Evolutionary conservation across 225 moss, liverwort and hornwort genomes (phyloP).

Genomic region (Marchantia polymorpha): DNA sequence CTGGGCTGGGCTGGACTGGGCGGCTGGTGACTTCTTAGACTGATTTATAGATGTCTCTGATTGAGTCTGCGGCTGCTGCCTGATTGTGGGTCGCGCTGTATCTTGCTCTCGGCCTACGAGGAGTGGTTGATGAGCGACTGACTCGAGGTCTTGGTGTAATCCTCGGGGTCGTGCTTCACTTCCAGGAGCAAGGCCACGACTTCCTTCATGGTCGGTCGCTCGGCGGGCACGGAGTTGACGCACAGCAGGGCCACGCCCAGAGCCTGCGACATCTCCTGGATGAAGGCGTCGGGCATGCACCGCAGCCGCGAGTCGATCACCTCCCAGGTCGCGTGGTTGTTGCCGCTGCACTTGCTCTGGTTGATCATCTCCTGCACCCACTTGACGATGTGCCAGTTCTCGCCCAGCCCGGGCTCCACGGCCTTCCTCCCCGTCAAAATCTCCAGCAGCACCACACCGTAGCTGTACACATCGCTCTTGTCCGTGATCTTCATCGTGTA

Average conservation of each 20-base stretch:
- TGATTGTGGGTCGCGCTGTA: background rate
- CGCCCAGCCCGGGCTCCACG: slow-evolving; percentile 46
- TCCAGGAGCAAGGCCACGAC: slow-evolving; percentile 48
- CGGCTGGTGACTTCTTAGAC: background rate
- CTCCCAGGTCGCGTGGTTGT: slow-evolving; percentile 35
- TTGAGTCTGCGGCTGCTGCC: background rate
- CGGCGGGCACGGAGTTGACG: slow-evolving; percentile 46
- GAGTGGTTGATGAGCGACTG: slow-evolving; percentile 33
- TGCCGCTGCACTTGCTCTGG: slow-evolving; percentile 33
- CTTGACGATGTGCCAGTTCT: slow-evolving; percentile 58
- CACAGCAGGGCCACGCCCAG: slow-evolving; percentile 54
- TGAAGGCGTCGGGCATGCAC: slow-evolving; percentile 46
- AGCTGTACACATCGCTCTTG: slow-evolving; percentile 56
- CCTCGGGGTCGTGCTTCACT: slow-evolving; percentile 50
- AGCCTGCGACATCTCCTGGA: slow-evolving; percentile 54
- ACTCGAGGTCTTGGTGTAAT: slow-evolving; percentile 35
- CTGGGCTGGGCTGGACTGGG: background rate
- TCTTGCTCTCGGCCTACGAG: background rate
- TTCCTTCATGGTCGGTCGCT: slow-evolving; percentile 60
- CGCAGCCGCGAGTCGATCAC: slow-evolving; percentile 45
- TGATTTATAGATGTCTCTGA: background rate
- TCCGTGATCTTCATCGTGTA: slow-evolving; percentile 48
- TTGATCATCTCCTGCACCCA: slow-evolving; percentile 53
- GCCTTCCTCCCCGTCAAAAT: slow-evolving; percentile 51
- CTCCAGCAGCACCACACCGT: slow-evolving; percentile 51